Conservation (phyloP, 306 rosid genomes). For the Aeschynomene evenia region DNA sequence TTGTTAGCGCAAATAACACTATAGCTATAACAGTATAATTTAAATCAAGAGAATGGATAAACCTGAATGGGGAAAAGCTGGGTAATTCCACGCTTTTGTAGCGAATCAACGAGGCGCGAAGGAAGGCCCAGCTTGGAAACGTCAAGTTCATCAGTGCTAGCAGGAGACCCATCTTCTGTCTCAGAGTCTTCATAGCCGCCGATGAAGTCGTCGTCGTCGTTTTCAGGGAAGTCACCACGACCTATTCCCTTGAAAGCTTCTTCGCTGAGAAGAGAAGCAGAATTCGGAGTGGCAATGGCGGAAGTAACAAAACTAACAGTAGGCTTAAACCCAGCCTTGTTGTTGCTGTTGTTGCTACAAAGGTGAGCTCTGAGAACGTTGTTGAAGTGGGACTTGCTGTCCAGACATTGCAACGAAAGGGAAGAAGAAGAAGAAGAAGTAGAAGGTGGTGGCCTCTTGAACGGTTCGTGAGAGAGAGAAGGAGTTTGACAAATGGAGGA, state of each 20-base stretch:
- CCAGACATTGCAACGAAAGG: constrained; percentile 45
- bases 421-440: constrained; percentile 42
- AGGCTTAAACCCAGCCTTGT: constrained; percentile 28
- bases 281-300: constrained; percentile 88
- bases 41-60: background rate
- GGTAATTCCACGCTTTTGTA: constrained; percentile 72
- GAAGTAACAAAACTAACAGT: constrained; percentile 45
- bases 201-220: constrained; percentile 33
- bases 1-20: background rate
- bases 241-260: constrained; percentile 80
- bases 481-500: constrained; percentile 66
- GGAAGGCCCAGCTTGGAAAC: constrained; percentile 79
- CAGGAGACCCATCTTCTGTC: constrained; percentile 25
- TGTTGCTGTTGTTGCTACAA: constrained; percentile 3
- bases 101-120: constrained; percentile 56
- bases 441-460: constrained; percentile 26
- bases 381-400: constrained; percentile 55
- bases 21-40: no score
- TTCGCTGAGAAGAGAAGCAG: constrained; percentile 89
- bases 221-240: constrained; percentile 29
- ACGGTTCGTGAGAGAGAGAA: constrained; percentile 46
- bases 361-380: constrained; percentile 46
- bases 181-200: constrained; percentile 36
- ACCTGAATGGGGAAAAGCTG: constrained; percentile 94
- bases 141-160: constrained; percentile 63